A percentile compares a stretch with the other conserved stretches of the same genome.
Conservation (phyloP, 1,284 basidiomycete species). For the Malassezia caprae region DNA sequence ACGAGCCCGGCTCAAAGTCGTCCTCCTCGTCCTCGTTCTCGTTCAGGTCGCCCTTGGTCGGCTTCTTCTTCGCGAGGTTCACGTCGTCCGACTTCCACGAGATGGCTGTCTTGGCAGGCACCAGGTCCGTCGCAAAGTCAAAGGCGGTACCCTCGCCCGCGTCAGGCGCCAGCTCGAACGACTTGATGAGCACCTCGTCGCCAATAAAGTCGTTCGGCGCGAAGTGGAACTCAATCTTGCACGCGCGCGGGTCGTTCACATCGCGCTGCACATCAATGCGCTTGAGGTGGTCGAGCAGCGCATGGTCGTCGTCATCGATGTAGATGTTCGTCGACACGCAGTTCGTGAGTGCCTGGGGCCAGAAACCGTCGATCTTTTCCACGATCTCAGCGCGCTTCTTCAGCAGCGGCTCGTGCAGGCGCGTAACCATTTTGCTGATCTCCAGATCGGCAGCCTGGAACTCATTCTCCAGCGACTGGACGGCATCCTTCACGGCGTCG, state of each 20-base stretch:
- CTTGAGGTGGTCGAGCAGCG: slow-evolving; percentile 33
- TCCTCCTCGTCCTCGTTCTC: slow-evolving; percentile 24
- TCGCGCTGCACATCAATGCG: slow-evolving; percentile 34
- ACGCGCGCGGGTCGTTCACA: slow-evolving; percentile 34
- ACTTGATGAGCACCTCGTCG: slow-evolving; percentile 36
- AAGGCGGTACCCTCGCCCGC: slow-evolving; percentile 31
- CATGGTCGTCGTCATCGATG: slow-evolving; percentile 43
- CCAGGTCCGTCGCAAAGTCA: slow-evolving; percentile 37
- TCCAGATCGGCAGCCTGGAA: slow-evolving; percentile 31
- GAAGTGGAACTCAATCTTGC: slow-evolving; percentile 37
- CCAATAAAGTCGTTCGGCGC: slow-evolving; percentile 37
- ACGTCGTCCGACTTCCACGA: slow-evolving; percentile 70
- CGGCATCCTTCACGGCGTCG: slow-evolving; percentile 18
- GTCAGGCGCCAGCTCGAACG: slow-evolving; percentile 31
- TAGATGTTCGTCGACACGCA: slow-evolving; percentile 41
- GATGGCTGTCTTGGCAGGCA: slow-evolving; percentile 53
- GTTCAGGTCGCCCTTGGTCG: slow-evolving; percentile 52
- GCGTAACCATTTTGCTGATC: slow-evolving; percentile 30
- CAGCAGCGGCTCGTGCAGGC: slow-evolving; percentile 37
- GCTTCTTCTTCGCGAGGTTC: slow-evolving; percentile 65
- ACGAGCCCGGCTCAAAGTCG: slow-evolving; percentile 64
- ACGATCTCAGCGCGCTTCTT: slow-evolving; percentile 37
- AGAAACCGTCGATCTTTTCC: slow-evolving; percentile 34
- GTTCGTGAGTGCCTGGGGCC: slow-evolving; percentile 41
- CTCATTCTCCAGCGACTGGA: slow-evolving; percentile 29